Percentiles rank a stretch among this genome's conserved stretches.
Evolutionary conservation across 345 rosid genomes (phyloP).

Genomic region (Citrus hindsii): DNA sequence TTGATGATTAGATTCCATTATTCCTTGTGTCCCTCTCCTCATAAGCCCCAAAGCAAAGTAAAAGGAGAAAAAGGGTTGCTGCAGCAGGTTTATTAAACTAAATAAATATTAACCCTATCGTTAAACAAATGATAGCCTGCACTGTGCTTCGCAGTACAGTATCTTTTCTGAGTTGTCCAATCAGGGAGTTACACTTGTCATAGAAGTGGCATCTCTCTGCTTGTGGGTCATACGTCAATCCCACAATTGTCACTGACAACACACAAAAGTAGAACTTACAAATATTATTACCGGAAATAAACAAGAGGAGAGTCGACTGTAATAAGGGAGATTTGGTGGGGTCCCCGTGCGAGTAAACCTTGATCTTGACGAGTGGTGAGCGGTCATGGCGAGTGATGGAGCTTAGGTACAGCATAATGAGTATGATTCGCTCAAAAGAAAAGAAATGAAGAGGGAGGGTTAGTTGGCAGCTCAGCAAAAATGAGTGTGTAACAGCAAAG

Average conservation of each 20-base stretch:
- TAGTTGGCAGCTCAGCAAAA: conserved; percentile 54
- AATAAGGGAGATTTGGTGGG: conserved; percentile 21
- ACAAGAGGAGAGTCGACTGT: neutral
- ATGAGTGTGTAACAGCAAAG: conserved; percentile 79
- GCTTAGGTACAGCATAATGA: conserved; percentile 27
- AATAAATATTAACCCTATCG: neutral
- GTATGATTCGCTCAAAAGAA: conserved; percentile 27
- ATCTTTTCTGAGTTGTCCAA: conserved; percentile 12
- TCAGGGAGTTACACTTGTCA: conserved; percentile 13
- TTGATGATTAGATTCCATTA: conserved; percentile 58
- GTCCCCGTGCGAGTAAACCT: conserved; percentile 6
- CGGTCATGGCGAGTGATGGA: conserved; percentile 37
- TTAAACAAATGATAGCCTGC: conserved; percentile 8
- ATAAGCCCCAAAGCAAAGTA: conserved; percentile 14
- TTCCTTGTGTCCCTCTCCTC: conserved; percentile 38
- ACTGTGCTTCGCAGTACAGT: neutral
- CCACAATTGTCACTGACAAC: too few species aligned
- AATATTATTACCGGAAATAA: too few species aligned
- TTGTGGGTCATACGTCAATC: neutral
- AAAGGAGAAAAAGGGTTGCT: conserved; percentile 14
- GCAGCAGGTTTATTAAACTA: conserved; percentile 27
- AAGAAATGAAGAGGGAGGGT: conserved; percentile 26
- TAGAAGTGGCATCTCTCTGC: neutral
- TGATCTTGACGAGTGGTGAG: conserved; percentile 30
- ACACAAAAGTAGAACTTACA: too few species aligned